Conservation (phyloP, 164 flowering plant species). For the Tetrastigma voinierianum region DNA sequence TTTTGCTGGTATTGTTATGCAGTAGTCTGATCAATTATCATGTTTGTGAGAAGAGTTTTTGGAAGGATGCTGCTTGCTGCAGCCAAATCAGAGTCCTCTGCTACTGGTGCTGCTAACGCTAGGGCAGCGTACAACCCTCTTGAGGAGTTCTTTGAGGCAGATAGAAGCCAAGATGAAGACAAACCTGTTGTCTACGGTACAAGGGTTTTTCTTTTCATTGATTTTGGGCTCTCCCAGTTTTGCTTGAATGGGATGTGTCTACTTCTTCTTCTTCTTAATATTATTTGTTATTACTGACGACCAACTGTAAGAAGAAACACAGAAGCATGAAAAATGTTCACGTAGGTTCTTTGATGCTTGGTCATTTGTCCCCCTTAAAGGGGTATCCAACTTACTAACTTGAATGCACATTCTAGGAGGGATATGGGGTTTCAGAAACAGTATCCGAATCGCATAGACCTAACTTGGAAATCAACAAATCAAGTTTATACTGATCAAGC, state of each 20-base stretch:
- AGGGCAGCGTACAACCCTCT: slow-evolving; percentile 54
- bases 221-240: too few species aligned
- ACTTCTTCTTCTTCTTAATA: too few species aligned
- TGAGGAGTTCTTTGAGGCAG: slow-evolving; percentile 80
- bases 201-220: neutral
- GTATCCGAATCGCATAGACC: neutral
- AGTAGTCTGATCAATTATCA: slow-evolving; percentile 11
- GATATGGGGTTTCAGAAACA: neutral
- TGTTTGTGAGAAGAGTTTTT: slow-evolving; percentile 53
- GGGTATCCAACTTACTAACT: neutral
- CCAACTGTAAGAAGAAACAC: too few species aligned
- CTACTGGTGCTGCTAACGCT: slow-evolving; percentile 43
- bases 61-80: slow-evolving; percentile 59
- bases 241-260: too few species aligned
- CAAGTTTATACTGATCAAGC: neutral
- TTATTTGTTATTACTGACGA: too few species aligned
- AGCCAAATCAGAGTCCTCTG: slow-evolving; percentile 52
- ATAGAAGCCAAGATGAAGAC: slow-evolving; percentile 61
- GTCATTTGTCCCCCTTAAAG: neutral
- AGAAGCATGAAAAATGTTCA: too few species aligned
- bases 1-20: neutral
- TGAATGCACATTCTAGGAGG: neutral
- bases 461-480: neutral
- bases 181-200: slow-evolving; percentile 83
- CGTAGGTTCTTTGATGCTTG: neutral